These are phyloP conservation scores for Bolboschoenoplectus hybrid DNA, from an alignment of 202 grass and related monocot genomes.

Conservation along the genomic window DNA sequence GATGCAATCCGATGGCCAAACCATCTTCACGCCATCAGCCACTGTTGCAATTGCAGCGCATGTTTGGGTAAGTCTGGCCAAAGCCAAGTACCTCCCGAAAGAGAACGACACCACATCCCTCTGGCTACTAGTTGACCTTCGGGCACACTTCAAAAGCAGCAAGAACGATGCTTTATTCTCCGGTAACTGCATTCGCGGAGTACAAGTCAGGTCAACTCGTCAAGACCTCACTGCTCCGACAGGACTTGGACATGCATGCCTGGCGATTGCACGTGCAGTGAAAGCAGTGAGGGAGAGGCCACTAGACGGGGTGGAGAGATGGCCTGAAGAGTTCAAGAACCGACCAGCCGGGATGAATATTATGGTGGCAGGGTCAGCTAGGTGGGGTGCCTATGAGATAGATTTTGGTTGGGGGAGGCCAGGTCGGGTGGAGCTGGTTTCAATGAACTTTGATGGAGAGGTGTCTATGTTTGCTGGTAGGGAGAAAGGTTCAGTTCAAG, in stretches of 20 bases:
- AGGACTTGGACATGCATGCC: conserved; percentile 33
- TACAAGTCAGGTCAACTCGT: conserved; percentile 12
- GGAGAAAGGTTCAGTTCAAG: conserved; percentile 36
- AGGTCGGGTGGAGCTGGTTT: conserved; percentile 41
- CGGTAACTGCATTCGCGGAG: conserved; percentile 36
- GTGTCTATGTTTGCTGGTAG: conserved; percentile 30
- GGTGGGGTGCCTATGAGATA: conserved; percentile 34
- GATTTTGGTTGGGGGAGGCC: conserved; percentile 47
- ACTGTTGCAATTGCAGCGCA: conserved; percentile 26
- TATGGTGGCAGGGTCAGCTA: conserved; percentile 20
- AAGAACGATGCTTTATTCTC: conserved; percentile 32
- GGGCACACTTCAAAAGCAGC: background rate
- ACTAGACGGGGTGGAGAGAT: conserved; percentile 28
- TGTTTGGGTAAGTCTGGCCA: conserved; percentile 38
- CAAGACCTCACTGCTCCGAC: conserved; percentile 15
- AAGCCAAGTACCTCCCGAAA: conserved; percentile 8
- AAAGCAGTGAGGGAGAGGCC: conserved; percentile 25
- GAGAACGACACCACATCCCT: conserved; percentile 33
- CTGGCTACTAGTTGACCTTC: conserved; percentile 33
- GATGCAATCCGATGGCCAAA: background rate
- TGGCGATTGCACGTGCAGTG: conserved; percentile 10
- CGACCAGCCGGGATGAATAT: conserved; percentile 21
- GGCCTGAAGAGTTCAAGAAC: conserved; percentile 27
- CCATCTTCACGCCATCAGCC: conserved; percentile 21
- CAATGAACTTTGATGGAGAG: conserved; percentile 43